A percentile compares a stretch with the other conserved stretches of the same genome.
Evolutionary conservation across 768 basidiomycete species (phyloP).

Genomic region (Kwoniella botswanensis): DNA sequence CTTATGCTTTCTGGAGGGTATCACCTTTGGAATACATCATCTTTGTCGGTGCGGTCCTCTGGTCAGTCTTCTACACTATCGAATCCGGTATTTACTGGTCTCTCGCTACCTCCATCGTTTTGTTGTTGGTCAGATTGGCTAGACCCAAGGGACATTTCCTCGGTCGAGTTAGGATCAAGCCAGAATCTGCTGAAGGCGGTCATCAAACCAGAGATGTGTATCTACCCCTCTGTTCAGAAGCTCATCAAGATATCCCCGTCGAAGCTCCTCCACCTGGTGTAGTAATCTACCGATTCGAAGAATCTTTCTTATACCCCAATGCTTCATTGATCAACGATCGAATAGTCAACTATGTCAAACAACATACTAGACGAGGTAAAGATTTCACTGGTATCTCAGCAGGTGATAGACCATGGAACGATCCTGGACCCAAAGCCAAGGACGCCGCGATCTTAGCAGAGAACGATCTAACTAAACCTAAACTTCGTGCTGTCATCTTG

Average conservation of each 20-base stretch:
- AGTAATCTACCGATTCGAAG: constrained; percentile 88
- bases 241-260: constrained; percentile 72
- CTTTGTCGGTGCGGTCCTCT: constrained; percentile 81
- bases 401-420: constrained; percentile 91
- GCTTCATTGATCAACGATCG: constrained; percentile 66
- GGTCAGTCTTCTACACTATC: constrained; percentile 90
- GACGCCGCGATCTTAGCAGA: constrained; percentile 61
- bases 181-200: constrained; percentile 50
- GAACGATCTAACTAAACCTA: constrained; percentile 66
- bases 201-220: constrained; percentile 73
- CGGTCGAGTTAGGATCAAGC: constrained; percentile 70
- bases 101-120: constrained; percentile 74
- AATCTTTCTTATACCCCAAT: constrained; percentile 72
- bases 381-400: constrained; percentile 70
- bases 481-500: constrained; percentile 82
- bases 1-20: constrained; percentile 90
- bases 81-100: constrained; percentile 76
- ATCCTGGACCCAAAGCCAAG: constrained; percentile 72
- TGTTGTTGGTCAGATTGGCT: constrained; percentile 84
- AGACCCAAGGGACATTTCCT: constrained; percentile 89
- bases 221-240: constrained; percentile 66
- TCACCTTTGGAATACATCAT: constrained; percentile 91
- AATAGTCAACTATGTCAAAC: constrained; percentile 81
- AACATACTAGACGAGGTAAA: constrained; percentile 73
- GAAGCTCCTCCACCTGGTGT: constrained; percentile 81